Percentiles rank a stretch among this genome's conserved stretches.
These are phyloP conservation scores for Amauroascus niger DNA, from an alignment of 2,329 filamentous ascomycete genomes.

Conservation along the genomic window DNA sequence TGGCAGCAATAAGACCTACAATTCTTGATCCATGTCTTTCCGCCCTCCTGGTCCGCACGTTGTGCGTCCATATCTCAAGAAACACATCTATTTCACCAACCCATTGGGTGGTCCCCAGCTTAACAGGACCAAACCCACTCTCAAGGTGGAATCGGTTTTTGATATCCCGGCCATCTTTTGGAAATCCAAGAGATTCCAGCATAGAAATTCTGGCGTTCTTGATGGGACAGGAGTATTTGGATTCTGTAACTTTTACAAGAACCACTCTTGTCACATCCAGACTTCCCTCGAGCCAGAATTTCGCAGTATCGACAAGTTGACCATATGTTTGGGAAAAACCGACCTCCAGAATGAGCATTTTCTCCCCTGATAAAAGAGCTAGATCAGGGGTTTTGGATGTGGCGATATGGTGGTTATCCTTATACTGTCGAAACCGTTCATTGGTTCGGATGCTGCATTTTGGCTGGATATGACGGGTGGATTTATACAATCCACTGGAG, in stretches of 20 bases:
- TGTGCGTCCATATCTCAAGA: constrained; percentile 5
- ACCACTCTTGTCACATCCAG: constrained; percentile 2
- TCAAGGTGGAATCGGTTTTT: neutral
- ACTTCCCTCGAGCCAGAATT: constrained; percentile 3
- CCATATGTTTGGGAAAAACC: constrained; percentile 1
- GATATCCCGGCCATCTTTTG: neutral
- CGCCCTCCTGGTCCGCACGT: neutral
- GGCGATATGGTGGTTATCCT: neutral
- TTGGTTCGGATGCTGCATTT: neutral
- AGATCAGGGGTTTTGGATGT: neutral
- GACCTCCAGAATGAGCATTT: neutral
- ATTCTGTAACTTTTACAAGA: constrained; percentile 1
- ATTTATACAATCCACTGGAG: neutral
- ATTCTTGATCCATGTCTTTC: neutral
- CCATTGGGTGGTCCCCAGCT: constrained; percentile 2
- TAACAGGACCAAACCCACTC: constrained; percentile 4
- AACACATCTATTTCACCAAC: constrained; percentile 2
- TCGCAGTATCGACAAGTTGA: neutral
- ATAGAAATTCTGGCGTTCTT: neutral
- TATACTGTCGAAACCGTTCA: neutral
- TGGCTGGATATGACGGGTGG: neutral
- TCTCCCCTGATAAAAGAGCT: constrained; percentile 2
- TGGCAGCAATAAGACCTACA: constrained; percentile 1
- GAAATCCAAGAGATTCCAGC: constrained; percentile 1
- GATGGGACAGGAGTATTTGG: neutral